These are phyloP conservation scores for Trichoderma virens DNA, from an alignment of 495 filamentous ascomycete genomes.

Conservation along the genomic window DNA sequence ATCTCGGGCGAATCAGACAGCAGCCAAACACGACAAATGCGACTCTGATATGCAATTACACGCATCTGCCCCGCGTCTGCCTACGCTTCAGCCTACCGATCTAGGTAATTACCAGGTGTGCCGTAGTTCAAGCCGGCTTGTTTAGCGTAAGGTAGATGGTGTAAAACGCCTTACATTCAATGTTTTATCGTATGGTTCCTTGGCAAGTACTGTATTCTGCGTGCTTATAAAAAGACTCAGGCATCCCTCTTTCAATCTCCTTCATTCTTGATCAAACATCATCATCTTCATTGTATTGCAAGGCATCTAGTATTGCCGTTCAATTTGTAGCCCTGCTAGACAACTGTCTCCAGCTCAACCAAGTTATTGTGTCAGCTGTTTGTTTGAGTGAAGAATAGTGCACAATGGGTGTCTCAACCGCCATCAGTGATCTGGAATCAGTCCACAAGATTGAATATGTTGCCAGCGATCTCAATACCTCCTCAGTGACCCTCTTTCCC, in stretches of 20 bases:
- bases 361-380: no score
- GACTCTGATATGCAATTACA: not conserved
- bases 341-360: no score
- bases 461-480: conserved; percentile 48
- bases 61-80: conserved; percentile 1
- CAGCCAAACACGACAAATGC: not conserved
- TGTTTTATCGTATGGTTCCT: not conserved
- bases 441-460: conserved; percentile 38
- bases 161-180: no score
- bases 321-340: no score
- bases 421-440: conserved; percentile 16
- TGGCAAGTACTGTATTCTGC: no score
- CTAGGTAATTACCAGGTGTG: no score
- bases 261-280: not conserved
- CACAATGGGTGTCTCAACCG: not conserved
- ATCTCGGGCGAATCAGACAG: not conserved
- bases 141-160: no score
- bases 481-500: conserved; percentile 55
- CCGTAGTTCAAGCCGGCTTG: no score
- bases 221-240: no score
- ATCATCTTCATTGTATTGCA: not conserved
- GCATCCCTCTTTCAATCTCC: no score
- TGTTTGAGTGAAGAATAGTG: no score
- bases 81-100: not conserved
- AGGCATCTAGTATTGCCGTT: no score